Percentiles rank a stretch among this genome's conserved stretches.
These are phyloP conservation scores for Trichoderma breve DNA, from an alignment of 2,329 filamentous ascomycete species.

Conservation along the genomic window DNA sequence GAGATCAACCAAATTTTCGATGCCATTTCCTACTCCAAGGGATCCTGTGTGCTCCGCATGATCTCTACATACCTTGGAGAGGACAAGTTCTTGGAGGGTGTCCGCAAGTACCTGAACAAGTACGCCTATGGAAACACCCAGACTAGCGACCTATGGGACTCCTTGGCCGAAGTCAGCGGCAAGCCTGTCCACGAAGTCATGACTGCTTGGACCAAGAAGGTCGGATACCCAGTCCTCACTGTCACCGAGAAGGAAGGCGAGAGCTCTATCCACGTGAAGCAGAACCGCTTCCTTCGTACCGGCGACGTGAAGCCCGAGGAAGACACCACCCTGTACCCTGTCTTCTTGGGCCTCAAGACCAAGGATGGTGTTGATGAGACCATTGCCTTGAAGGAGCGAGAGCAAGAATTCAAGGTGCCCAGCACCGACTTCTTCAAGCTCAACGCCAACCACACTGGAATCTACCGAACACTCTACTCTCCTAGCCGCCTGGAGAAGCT, in stretches of 20 bases:
- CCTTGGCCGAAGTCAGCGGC: conserved; percentile 82
- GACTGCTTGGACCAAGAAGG: conserved; percentile 95
- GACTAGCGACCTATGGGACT: conserved; percentile 87
- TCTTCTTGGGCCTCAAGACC: conserved; percentile 82
- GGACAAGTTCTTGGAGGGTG: conserved; percentile 87
- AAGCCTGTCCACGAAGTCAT: conserved; percentile 89
- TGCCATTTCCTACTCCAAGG: conserved; percentile 95
- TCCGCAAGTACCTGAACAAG: conserved; percentile 88
- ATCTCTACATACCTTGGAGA: conserved; percentile 94
- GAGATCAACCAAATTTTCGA: conserved; percentile 99
- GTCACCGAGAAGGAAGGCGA: conserved; percentile 66
- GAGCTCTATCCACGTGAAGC: conserved; percentile 79
- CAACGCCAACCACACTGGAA: conserved; percentile 89
- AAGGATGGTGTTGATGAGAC: conserved; percentile 76
- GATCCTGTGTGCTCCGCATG: conserved; percentile 94
- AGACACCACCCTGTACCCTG: conserved; percentile 81
- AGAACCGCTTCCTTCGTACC: conserved; percentile 91
- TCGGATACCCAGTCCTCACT: conserved; percentile 87
- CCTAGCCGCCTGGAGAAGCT: conserved; percentile 83
- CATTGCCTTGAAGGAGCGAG: conserved; percentile 48
- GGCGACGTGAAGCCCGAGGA: conserved; percentile 93
- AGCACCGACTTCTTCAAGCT: conserved; percentile 91
- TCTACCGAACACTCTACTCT: conserved; percentile 87
- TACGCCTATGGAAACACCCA: conserved; percentile 95
- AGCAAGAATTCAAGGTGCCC: conserved; percentile 73